These are phyloP conservation scores for Colletotrichum theobromicola DNA, from an alignment of 2,329 filamentous ascomycete genomes.

Conservation along the genomic window DNA sequence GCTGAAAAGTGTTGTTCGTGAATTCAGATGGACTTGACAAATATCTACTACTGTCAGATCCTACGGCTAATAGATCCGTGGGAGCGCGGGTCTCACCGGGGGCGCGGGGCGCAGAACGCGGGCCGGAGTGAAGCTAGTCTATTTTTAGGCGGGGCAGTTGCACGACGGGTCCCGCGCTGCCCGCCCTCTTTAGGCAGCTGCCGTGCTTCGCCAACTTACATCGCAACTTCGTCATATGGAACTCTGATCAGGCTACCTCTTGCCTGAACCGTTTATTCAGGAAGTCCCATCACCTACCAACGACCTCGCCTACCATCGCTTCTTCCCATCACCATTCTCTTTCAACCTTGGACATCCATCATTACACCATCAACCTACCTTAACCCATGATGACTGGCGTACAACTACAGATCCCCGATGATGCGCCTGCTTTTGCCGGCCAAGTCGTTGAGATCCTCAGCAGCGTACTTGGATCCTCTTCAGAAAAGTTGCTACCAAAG, in stretches of 20 bases:
- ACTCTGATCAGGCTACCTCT: background rate
- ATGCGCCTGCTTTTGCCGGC: background rate
- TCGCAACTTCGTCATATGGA: background rate
- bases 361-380: background rate
- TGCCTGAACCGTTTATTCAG: background rate
- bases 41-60: background rate
- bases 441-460: background rate
- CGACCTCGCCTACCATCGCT: background rate
- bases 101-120: background rate
- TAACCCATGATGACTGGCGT: background rate
- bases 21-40: background rate
- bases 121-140: background rate
- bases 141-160: background rate
- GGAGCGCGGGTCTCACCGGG: background rate
- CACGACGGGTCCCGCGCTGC: background rate
- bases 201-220: background rate
- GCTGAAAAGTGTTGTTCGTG: background rate
- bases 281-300: background rate
- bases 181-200: background rate
- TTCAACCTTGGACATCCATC: background rate
- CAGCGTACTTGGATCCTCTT: background rate
- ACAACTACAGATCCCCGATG: background rate
- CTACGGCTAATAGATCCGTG: background rate
- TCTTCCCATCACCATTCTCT: background rate
- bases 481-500: background rate